phyloP scores from a whole-genome alignment of 495 filamentous ascomycete species.

The Penicillium steckii region DNA sequence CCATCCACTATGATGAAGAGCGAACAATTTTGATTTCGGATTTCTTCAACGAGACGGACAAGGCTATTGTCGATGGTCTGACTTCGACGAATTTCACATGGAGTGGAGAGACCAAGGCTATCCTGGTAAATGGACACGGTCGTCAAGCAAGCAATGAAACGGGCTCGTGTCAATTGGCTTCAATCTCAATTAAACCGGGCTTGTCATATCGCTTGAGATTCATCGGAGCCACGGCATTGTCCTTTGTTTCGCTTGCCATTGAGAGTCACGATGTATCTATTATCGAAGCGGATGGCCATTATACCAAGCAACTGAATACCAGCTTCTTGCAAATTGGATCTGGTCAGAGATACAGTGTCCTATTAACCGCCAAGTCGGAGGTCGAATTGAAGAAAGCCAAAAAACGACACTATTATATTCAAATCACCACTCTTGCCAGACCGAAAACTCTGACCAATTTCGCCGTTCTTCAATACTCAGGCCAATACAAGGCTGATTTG shows the following conservation, averaged over 20 bases:
- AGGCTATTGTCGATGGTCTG: constrained; percentile 41
- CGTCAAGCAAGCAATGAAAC: constrained; percentile 31
- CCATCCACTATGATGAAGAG: constrained; percentile 56
- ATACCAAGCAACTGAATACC: constrained; percentile 48
- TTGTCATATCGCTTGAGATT: constrained; percentile 59
- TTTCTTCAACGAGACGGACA: constrained; percentile 45
- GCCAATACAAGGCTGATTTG: constrained; percentile 11
- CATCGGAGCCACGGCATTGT: constrained; percentile 53
- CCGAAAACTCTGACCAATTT: constrained; percentile 44
- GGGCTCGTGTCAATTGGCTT: constrained; percentile 41
- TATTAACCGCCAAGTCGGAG: constrained; percentile 45
- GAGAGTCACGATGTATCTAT: constrained; percentile 52
- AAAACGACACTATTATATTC: constrained; percentile 50
- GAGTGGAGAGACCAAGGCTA: constrained; percentile 40
- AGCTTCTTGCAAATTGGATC: constrained; percentile 51
- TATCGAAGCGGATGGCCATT: constrained; percentile 56
- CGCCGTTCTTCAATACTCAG: constrained; percentile 51
- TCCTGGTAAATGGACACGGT: constrained; percentile 48
- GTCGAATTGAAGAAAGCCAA: constrained; percentile 18
- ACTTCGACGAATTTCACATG: constrained; percentile 5
- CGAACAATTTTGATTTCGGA: constrained; percentile 53
- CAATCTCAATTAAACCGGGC: constrained; percentile 54
- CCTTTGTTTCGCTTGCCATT: constrained; percentile 47
- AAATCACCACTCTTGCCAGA: constrained; percentile 51
- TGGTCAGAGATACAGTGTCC: constrained; percentile 56